A percentile compares a stretch with the other conserved stretches of the same genome.
Conservation (phyloP, 2,329 filamentous ascomycete genomes). For the Aspergillus sp. region DNA sequence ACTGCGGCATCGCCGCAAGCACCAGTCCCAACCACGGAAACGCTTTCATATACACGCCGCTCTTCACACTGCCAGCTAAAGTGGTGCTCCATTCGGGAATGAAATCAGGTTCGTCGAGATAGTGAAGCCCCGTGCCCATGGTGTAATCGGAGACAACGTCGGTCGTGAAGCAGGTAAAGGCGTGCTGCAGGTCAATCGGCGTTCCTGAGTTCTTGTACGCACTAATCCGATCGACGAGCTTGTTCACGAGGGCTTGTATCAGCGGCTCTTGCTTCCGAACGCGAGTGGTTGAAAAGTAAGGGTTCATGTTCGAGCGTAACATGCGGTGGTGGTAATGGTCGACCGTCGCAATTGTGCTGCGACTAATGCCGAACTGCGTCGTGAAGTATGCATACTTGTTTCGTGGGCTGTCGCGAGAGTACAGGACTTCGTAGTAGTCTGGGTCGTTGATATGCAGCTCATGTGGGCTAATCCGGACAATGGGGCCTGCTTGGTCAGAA, state of each 20-base stretch:
- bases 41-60: conserved; percentile 13
- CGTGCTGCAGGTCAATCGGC: conserved; percentile 17
- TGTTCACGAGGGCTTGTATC: conserved; percentile 18
- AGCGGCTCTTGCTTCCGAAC: conserved; percentile 18
- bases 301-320: conserved; percentile 19
- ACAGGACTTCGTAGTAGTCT: conserved; percentile 21
- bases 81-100: conserved; percentile 27
- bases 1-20: conserved; percentile 4
- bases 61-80: conserved; percentile 16
- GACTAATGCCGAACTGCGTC: conserved; percentile 3
- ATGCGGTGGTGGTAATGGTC: conserved; percentile 20
- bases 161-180: conserved; percentile 40
- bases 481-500: conserved; percentile 9
- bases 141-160: conserved; percentile 47
- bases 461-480: conserved; percentile 23
- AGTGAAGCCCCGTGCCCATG: conserved; percentile 23
- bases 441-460: conserved; percentile 35
- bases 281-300: conserved; percentile 22
- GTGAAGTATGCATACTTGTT: conserved; percentile 21
- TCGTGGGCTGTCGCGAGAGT: conserved; percentile 13
- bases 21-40: conserved; percentile 14
- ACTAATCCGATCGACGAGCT: conserved; percentile 19
- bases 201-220: conserved; percentile 10
- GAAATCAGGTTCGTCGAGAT: conserved; percentile 26
- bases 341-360: conserved; percentile 15